Evolutionary conservation across 495 filamentous ascomycete genomes (phyloP), one percentile per base, ranked within the genome.

Genomic region (Penicillium maclennaniae): DNA sequence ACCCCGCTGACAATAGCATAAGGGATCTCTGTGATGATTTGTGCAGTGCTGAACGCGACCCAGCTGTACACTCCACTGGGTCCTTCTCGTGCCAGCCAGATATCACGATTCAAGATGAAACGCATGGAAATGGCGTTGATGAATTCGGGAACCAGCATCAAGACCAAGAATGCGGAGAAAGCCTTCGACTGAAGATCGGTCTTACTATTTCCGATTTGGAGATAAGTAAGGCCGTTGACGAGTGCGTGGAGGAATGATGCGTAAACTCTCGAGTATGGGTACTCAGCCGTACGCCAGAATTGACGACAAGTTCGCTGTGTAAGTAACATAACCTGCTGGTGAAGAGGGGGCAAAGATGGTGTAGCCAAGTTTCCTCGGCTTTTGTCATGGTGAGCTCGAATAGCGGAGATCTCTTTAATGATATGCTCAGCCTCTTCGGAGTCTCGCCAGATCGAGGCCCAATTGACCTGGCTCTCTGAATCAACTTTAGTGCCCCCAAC

Each of bases 91-190:
- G 87, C 88, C 63, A 83, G 82, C 71, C 71, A 77, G 43, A 91
- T 83, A 49, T 84, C 76, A 44, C 88, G 83, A 44, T 83, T 81
- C 65, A 89, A 72, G 65, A 87, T 84, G 61, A 87, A 92, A 61
- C 86, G 86, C 46, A 88, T 83, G 49, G 89, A 87, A 47, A 91
- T 86, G 50, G 89, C 86, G 3, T 86, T 83, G 63, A 92, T 81
- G 57, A 92, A 84, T 17, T 89, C 76, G 6, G 87, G 85, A 0
- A 87, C 85, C 4, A 91, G 72, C 49, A 91, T 84, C n/a, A 86
- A 85, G 50, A 87, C 77, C 61, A 90, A 82, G 72, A 95, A 93
- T 65, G 87, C 85, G 53, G 88, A 81, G 66, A 93, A 95, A 43
- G 92, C 81, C 54, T 83, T 84, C 63, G 90, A 85, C 60, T 93